Base-by-base conservation (phyloP, 371 early-diverging fungal species). In the Rhizopus microsporus region DNA sequence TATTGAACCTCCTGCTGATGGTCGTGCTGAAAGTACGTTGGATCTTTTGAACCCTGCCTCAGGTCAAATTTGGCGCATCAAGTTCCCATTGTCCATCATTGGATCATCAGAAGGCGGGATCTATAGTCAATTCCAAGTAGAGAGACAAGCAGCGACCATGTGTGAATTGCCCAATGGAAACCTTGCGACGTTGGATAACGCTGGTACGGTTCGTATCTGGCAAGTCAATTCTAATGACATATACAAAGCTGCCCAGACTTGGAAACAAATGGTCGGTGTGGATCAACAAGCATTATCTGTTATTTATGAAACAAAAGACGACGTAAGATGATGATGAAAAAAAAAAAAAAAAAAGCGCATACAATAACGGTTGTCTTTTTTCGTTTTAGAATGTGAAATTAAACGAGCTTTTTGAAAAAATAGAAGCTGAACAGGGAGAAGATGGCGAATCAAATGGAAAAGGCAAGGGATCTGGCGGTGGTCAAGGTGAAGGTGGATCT, bases 261-360 rank as follows among this genome's bases (percentile, higher is more conserved):
- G 91, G 91, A 88, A 85, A 59, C 80, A 85, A 50, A 74, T 91
- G 68, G 89, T 88, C 16, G 91, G 91, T 6, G 78, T 89, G 2
- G 91, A 89, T 57, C 75, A 81, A 44, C 77, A 81, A 13, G 75
- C 75, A 0, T 65, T 91, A 13, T 72, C 81, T 3, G 82, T 91
- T 17, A 78, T 88, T 43, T 89, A 88, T 62, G 83, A 84, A 59
- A 84, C 82, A 10, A 77, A 75, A 15, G 60, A 84, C 63, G 80
- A 60, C 47, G 65, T 65, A 60, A 53, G 45, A 34, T 34, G n/a
- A 30, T 54, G 31, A 45, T 44, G 47, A 6, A 37, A 47, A 13
- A 45, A 17, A 13, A 7, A 7, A 7, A 10, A 37, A n/a, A n/a
- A 51, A 13, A 51, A 31, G 15, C 3, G 38, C 13, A n/a, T 16